Percentiles rank a stretch among this genome's conserved stretches.
These are phyloP conservation scores for Ceratobasidium sp. DNA, from an alignment of 1,284 basidiomycete genomes.

Conservation along the genomic window DNA sequence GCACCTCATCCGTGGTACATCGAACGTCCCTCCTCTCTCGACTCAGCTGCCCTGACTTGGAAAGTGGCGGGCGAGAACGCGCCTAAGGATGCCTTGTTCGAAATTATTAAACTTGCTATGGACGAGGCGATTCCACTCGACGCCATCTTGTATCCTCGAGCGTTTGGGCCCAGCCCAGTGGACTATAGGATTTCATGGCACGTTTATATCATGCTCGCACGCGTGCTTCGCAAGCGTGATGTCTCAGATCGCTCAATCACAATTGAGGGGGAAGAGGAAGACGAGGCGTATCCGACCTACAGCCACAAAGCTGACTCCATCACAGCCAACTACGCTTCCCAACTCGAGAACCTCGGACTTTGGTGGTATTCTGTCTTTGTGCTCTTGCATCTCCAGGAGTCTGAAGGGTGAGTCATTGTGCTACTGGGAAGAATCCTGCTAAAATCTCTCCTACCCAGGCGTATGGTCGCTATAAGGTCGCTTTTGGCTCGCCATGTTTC, in stretches of 20 bases:
- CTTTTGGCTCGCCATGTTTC: constrained; percentile 80
- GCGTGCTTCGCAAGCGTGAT: constrained; percentile 83
- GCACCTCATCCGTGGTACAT: constrained; percentile 78
- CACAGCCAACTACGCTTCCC: constrained; percentile 85
- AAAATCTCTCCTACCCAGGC: constrained; percentile 56
- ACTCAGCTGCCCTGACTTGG: constrained; percentile 54
- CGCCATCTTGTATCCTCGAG: constrained; percentile 67
- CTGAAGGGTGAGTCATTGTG: constrained; percentile 68
- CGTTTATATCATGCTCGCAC: constrained; percentile 87
- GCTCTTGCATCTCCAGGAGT: constrained; percentile 85
- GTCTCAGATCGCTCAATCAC: constrained; percentile 74
- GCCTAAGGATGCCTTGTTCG: constrained; percentile 78
- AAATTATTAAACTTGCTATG: constrained; percentile 82
- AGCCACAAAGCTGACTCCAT: constrained; percentile 85
- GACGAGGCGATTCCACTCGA: constrained; percentile 61
- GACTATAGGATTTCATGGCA: constrained; percentile 94
- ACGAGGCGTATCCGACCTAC: constrained; percentile 58
- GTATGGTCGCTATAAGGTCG: constrained; percentile 83
- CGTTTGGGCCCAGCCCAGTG: constrained; percentile 77
- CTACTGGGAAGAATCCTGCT: constrained; percentile 26
- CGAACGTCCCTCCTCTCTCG: constrained; percentile 57
- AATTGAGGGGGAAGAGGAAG: constrained; percentile 56
- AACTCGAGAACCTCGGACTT: constrained; percentile 84
- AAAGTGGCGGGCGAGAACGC: constrained; percentile 48
- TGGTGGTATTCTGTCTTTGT: constrained; percentile 91